Conservation (phyloP, 768 basidiomycete genomes). For the Multifurca ochricompacta region DNA sequence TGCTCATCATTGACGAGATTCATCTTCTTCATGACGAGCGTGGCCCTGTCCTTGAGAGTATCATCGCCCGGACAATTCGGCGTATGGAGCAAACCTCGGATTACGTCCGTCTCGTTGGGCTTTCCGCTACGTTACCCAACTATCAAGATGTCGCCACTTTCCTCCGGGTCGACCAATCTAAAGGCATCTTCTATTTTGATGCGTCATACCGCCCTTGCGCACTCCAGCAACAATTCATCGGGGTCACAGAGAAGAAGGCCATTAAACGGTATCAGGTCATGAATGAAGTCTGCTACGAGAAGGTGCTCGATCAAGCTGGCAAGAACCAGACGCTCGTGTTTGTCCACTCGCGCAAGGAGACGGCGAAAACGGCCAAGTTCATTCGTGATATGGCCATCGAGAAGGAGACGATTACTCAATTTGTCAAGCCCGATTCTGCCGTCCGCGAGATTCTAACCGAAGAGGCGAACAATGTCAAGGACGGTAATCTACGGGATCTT, state of each 20-base stretch:
- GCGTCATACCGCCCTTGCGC: conserved; percentile 90
- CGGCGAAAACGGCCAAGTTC: conserved; percentile 92
- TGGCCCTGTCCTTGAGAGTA: conserved; percentile 90
- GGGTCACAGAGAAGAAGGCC: conserved; percentile 98
- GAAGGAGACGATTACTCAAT: conserved; percentile 93
- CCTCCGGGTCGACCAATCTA: conserved; percentile 85
- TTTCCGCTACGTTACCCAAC: conserved; percentile 97
- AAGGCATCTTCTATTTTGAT: conserved; percentile 96
- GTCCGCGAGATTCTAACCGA: conserved; percentile 83
- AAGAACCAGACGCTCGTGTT: conserved; percentile 95
- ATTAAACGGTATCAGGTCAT: conserved; percentile 97
- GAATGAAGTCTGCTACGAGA: conserved; percentile 99
- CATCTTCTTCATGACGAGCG: conserved; percentile 97
- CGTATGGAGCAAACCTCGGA: conserved; percentile 92
- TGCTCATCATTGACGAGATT: conserved; percentile 98
- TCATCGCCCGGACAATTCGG: conserved; percentile 84
- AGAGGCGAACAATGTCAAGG: conserved; percentile 77
- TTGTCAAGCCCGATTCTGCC: conserved; percentile 89
- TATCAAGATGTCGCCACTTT: conserved; percentile 97
- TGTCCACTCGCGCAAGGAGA: conserved; percentile 98
- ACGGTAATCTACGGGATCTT: conserved; percentile 76
- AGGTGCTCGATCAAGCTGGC: conserved; percentile 85
- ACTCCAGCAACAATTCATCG: conserved; percentile 94
- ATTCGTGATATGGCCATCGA: conserved; percentile 93
- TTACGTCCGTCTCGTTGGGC: conserved; percentile 87